Conservation (phyloP, 169 alveolate species). For the Eimeria maxima region DNA sequence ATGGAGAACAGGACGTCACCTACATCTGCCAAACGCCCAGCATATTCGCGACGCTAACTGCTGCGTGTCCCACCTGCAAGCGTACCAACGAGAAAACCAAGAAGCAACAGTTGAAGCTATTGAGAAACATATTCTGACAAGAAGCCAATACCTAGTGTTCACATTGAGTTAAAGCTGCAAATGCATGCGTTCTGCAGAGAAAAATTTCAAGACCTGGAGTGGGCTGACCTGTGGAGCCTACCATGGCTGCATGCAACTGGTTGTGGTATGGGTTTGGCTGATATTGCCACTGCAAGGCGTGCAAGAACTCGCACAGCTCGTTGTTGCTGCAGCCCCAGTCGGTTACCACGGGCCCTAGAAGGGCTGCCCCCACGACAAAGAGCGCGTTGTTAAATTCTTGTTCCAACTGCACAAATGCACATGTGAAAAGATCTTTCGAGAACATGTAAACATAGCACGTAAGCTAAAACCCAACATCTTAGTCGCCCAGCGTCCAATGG, state of each 20-base stretch:
- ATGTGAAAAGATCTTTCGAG: background rate
- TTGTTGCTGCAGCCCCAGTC: slow-evolving; percentile 61
- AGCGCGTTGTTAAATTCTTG: background rate
- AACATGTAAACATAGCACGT: background rate
- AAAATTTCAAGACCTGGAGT: background rate
- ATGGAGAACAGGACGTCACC: background rate
- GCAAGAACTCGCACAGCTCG: slow-evolving; percentile 57
- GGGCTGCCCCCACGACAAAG: slow-evolving; percentile 19
- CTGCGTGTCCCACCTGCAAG: slow-evolving; percentile 81
- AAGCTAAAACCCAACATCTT: background rate
- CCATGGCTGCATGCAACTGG: slow-evolving; percentile 83
- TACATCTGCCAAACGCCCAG: slow-evolving; percentile 61
- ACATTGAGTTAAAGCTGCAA: background rate
- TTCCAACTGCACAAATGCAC: background rate
- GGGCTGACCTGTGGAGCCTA: background rate
- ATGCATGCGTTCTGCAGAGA: background rate
- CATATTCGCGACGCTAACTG: slow-evolving; percentile 60
- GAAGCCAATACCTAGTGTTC: background rate
- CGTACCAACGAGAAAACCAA: background rate
- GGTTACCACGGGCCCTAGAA: slow-evolving; percentile 10
- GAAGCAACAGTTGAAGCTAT: background rate
- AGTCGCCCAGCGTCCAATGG: background rate
- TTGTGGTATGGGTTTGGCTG: slow-evolving; percentile 85
- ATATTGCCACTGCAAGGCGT: slow-evolving; percentile 45
- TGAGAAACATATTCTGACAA: too few species aligned